Evolutionary conservation across 2,329 filamentous ascomycete species (phyloP).

Genomic region (Cordyceps fumosorosea): DNA sequence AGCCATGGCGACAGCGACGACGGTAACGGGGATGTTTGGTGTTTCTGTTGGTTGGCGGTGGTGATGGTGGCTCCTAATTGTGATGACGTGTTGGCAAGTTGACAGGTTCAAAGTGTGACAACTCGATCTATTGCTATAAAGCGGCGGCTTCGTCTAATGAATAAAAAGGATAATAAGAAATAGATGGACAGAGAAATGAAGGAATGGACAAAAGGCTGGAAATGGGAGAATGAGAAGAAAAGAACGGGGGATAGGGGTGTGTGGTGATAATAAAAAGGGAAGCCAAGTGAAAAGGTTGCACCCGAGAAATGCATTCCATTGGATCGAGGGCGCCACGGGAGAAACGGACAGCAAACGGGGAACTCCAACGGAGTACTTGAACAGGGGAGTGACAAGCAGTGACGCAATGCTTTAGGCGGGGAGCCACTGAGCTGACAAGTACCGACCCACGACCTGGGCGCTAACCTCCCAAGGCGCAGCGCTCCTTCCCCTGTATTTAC

Average conservation of each 20-base stretch:
- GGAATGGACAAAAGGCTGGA: neutral
- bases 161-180: neutral
- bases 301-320: neutral
- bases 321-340: neutral
- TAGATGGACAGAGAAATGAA: neutral
- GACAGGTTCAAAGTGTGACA: neutral
- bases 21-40: neutral
- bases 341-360: neutral
- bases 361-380: neutral
- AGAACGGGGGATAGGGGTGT: neutral
- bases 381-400: constrained; percentile 10
- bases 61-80: neutral
- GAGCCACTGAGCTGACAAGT: neutral
- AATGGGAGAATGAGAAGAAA: neutral
- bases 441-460: neutral
- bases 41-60: neutral
- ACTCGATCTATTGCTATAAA: neutral
- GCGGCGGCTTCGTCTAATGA: neutral
- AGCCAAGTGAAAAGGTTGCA: neutral
- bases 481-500: neutral
- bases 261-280: neutral
- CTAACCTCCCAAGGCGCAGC: neutral
- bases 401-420: constrained; percentile 7
- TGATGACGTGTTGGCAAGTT: constrained; percentile 1
- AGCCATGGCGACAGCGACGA: constrained; percentile 3